These are phyloP conservation scores for Macroventuria anomochaeta DNA, from an alignment of 2,329 filamentous ascomycete species.

Conservation along the genomic window DNA sequence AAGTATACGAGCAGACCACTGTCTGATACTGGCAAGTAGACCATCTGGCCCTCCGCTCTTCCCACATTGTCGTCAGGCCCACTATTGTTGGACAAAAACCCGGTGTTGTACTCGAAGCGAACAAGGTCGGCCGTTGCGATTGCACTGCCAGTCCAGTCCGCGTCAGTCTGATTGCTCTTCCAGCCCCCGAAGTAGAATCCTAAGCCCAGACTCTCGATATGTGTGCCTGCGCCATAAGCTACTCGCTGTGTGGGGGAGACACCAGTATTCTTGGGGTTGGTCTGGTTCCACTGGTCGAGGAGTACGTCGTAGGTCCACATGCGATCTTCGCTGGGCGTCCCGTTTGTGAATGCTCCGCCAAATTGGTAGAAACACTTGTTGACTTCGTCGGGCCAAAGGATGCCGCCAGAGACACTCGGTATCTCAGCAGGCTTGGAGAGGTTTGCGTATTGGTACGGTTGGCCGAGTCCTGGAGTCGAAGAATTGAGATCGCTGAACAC, in stretches of 20 bases:
- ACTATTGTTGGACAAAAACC: constrained; percentile 60
- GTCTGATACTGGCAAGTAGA: constrained; percentile 66
- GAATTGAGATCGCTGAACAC: constrained; percentile 64
- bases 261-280: constrained; percentile 47
- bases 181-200: constrained; percentile 70
- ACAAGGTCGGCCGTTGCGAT: constrained; percentile 61
- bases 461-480: constrained; percentile 44
- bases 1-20: constrained; percentile 67
- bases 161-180: constrained; percentile 61
- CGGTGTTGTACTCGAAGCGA: constrained; percentile 62
- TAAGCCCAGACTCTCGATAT: constrained; percentile 61
- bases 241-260: constrained; percentile 52
- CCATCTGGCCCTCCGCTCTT: constrained; percentile 66
- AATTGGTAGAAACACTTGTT: constrained; percentile 70
- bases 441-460: constrained; percentile 63
- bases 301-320: constrained; percentile 66
- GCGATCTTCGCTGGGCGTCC: constrained; percentile 54
- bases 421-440: constrained; percentile 65
- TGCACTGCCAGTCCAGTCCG: constrained; percentile 58
- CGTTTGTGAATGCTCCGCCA: constrained; percentile 61
- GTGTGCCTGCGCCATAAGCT: constrained; percentile 64
- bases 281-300: constrained; percentile 62
- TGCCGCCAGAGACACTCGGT: constrained; percentile 58
- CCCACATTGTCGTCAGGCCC: constrained; percentile 61
- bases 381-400: constrained; percentile 66